Conservation (phyloP, 768 basidiomycete genomes). For the Mrakia hoshinonis region DNA sequence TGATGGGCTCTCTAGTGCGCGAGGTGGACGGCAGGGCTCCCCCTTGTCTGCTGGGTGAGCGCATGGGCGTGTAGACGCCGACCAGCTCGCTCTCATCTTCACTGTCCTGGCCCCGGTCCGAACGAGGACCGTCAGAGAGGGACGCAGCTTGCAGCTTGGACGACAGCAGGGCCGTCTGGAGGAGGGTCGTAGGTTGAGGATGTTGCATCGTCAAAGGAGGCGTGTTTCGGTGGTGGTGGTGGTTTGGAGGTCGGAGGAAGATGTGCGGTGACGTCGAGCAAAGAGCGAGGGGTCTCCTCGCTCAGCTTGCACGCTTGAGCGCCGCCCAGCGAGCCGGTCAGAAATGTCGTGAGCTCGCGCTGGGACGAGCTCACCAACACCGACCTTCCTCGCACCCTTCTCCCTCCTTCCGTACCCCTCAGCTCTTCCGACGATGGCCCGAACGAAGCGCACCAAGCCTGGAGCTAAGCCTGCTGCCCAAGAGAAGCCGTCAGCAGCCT, state of each 20-base stretch:
- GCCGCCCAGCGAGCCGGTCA: too few species aligned
- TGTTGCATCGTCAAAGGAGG: neutral
- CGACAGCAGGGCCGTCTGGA: slow-evolving; percentile 29
- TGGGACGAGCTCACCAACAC: neutral
- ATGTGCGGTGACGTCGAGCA: neutral
- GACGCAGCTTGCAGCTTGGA: slow-evolving; percentile 25
- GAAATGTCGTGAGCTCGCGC: neutral
- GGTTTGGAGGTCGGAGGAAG: neutral
- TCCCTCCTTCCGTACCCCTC: neutral
- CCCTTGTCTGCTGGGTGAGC: neutral
- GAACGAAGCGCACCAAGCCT: slow-evolving; percentile 10
- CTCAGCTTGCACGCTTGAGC: neutral
- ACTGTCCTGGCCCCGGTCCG: slow-evolving; percentile 2
- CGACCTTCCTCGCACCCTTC: too few species aligned
- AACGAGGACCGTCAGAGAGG: neutral
- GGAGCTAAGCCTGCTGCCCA: neutral
- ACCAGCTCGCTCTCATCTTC: slow-evolving; percentile 16
- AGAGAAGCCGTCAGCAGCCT: neutral
- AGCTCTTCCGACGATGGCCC: neutral
- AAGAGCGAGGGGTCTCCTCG: neutral
- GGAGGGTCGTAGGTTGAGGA: slow-evolving; percentile 21
- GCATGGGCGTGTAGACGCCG: slow-evolving; percentile 26
- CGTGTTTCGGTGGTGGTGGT: neutral
- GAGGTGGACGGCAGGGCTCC: neutral
- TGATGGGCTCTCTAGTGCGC: slow-evolving; percentile 10